Evolutionary conservation across 148 eudicot genomes (phyloP).

Genomic region (Mesembryanthemum crystallinum): DNA sequence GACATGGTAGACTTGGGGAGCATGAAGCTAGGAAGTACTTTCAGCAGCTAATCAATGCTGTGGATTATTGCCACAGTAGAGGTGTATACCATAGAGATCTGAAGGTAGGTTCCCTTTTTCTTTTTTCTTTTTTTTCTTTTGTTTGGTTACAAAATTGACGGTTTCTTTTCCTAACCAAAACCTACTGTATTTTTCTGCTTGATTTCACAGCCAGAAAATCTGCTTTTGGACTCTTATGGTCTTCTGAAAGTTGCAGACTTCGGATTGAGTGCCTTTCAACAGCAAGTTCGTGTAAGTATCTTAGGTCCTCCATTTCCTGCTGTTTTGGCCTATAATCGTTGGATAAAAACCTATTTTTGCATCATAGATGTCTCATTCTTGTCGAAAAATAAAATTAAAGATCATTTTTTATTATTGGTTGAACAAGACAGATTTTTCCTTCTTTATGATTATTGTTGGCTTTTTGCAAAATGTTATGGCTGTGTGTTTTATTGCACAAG

Average conservation of each 20-base stretch:
- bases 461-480: too few species aligned
- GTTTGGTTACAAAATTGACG: background rate
- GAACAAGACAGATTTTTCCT: too few species aligned
- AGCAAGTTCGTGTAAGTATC: conserved; percentile 66
- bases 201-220: conserved; percentile 76
- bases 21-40: conserved; percentile 76
- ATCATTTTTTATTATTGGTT: too few species aligned
- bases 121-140: background rate
- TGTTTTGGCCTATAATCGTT: background rate
- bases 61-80: conserved; percentile 96
- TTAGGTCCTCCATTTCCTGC: conserved; percentile 1
- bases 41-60: conserved; percentile 89
- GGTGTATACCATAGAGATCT: conserved; percentile 92
- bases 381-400: too few species aligned
- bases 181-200: background rate
- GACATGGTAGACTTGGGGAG: conserved; percentile 71
- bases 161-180: background rate
- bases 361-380: too few species aligned
- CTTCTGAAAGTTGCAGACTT: conserved; percentile 86
- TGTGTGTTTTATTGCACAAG: too few species aligned
- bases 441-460: too few species aligned
- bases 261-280: conserved; percentile 79
- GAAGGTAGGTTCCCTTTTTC: conserved; percentile 43
- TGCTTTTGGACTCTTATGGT: conserved; percentile 72
- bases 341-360: background rate